Base-by-base conservation (phyloP, 2,329 filamentous ascomycete genomes). In the Hymenoscyphus fructigenus region DNA sequence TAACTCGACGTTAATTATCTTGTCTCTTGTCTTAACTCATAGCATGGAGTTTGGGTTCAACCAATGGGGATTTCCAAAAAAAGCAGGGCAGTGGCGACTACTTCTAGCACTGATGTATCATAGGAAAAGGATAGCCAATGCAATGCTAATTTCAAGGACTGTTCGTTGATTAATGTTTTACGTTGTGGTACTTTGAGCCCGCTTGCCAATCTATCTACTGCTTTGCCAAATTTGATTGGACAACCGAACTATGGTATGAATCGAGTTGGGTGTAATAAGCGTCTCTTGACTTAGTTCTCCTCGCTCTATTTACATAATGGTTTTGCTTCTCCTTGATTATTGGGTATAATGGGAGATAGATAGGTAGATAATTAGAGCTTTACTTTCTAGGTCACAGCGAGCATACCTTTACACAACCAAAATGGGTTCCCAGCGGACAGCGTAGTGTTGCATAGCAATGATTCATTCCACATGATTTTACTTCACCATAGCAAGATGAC, bases 31-130 rank as follows among this genome's bases (percentile, higher is more conserved):
- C 53, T 61, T 23, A 62, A 36, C 26, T 58, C 55, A 59, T 41
- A 64, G 65, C 62, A 61, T 63, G 68, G 67, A 67, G 68, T 68
- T 67, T 36, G 9, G 60, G 65, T 56, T 44, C 28, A 32, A 61
- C 50, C 57, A 15, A 36, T 56, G 10, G 56, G 28, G 10, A 44
- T 58, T 36, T 29, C 28, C 20, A 34, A 47, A 62, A 61, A 53
- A 32, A 60, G 41, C 14, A 53, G 20, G 20, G 53, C 26, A 47
- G 53, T 62, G 28, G 53, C 10, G 14, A 36, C 61, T 50, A 15
- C 61, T 62, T 58, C 36, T 34, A 58, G 26, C 38, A 32, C 55
- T n/a, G 38, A 58, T 62, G 61, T 62, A 62, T 32, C 53, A 58
- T 62, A 62, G 55, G 55, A 62, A 58, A 50, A 38, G 34, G 55